phyloP scores from a whole-genome alignment of 177 flowering plant genomes.

The Vitis hybrid region DNA sequence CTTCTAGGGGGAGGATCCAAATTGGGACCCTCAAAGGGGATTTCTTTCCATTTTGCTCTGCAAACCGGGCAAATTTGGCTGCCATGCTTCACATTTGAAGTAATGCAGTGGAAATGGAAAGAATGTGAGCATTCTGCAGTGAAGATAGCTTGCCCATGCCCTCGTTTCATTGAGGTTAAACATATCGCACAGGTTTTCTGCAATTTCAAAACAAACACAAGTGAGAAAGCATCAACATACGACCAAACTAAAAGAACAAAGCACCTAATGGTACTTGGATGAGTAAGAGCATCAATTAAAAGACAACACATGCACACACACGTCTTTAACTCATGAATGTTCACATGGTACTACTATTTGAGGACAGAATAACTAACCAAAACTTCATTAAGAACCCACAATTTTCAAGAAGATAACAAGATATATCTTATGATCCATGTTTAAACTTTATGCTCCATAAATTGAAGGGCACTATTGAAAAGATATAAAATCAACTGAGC shows the following conservation, averaged over 20 bases:
- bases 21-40: constrained; percentile 50
- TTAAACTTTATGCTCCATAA: too few species aligned
- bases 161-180: constrained; percentile 55
- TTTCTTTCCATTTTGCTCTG: constrained; percentile 72
- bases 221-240: neutral
- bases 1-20: constrained; percentile 35
- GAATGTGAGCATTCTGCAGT: constrained; percentile 81
- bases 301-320: too few species aligned
- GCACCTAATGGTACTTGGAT: too few species aligned
- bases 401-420: too few species aligned
- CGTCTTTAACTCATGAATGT: too few species aligned
- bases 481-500: too few species aligned
- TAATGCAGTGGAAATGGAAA: constrained; percentile 72
- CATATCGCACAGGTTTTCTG: constrained; percentile 71
- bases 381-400: too few species aligned
- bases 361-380: too few species aligned
- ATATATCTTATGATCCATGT: too few species aligned
- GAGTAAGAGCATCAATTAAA: too few species aligned
- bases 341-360: too few species aligned
- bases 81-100: constrained; percentile 70
- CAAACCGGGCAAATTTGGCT: constrained; percentile 70
- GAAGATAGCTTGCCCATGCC: constrained; percentile 67
- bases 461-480: too few species aligned
- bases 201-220: constrained; percentile 8
- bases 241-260: neutral